Conservation (phyloP, 2,329 filamentous ascomycete genomes). For the Colletotrichum horii region DNA sequence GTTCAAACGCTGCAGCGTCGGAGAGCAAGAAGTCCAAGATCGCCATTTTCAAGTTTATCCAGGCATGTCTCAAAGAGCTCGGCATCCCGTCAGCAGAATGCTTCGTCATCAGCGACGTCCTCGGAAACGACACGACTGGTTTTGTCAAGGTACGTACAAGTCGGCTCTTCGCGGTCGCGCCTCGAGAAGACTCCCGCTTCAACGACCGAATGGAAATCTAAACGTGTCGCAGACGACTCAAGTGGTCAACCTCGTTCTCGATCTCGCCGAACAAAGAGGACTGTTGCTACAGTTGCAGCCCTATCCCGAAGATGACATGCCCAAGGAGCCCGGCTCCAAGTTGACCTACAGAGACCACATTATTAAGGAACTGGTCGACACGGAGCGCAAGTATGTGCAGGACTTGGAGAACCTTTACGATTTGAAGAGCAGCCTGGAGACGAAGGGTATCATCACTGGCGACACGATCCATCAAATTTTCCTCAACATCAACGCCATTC, state of each 20-base stretch:
- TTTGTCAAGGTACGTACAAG: slow-evolving; percentile 82
- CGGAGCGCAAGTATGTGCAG: slow-evolving; percentile 96
- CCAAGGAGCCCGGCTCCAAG: slow-evolving; percentile 65
- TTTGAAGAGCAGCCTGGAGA: slow-evolving; percentile 87
- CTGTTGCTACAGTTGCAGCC: slow-evolving; percentile 69
- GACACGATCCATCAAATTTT: slow-evolving; percentile 95
- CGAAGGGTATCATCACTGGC: slow-evolving; percentile 85
- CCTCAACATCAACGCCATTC: slow-evolving; percentile 90
- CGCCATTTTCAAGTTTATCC: slow-evolving; percentile 90
- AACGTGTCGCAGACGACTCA: slow-evolving; percentile 69
- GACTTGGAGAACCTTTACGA: slow-evolving; percentile 94
- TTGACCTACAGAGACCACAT: slow-evolving; percentile 85
- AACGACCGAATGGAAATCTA: not conserved
- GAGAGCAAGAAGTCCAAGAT: slow-evolving; percentile 84
- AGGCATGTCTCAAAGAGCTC: slow-evolving; percentile 85
- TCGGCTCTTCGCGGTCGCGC: not conserved
- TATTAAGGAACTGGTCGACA: slow-evolving; percentile 89
- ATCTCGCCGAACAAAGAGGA: slow-evolving; percentile 80
- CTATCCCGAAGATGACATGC: slow-evolving; percentile 58
- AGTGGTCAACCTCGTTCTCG: slow-evolving; percentile 90
- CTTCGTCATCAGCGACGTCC: slow-evolving; percentile 90
- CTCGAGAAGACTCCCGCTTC: not conserved
- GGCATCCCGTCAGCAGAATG: slow-evolving; percentile 81
- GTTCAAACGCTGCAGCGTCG: slow-evolving; percentile 54
- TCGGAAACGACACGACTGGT: slow-evolving; percentile 92